Evolutionary conservation across 2,329 filamentous ascomycete species (phyloP).

Genomic region (Curvularia verruculosa): DNA sequence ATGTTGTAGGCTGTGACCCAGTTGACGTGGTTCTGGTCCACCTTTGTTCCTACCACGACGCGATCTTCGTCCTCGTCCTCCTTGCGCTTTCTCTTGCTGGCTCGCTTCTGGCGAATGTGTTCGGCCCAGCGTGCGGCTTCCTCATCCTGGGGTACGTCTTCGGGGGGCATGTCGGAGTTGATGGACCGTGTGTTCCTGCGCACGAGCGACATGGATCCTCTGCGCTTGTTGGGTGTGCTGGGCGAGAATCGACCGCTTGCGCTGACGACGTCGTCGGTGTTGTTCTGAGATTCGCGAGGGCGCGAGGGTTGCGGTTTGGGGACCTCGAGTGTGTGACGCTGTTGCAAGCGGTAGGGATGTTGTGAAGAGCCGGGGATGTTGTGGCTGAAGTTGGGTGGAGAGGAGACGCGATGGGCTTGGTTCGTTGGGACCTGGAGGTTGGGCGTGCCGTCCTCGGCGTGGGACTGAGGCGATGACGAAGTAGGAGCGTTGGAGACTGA

Average conservation of each 20-base stretch:
- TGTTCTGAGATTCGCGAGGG: conserved; percentile 66
- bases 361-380: conserved; percentile 57
- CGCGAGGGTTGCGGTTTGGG: conserved; percentile 70
- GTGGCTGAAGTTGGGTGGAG: conserved; percentile 63
- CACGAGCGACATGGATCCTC: conserved; percentile 82
- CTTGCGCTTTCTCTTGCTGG: conserved; percentile 80
- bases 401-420: conserved; percentile 62
- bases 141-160: conserved; percentile 85
- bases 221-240: conserved; percentile 66
- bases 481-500: conserved; percentile 21
- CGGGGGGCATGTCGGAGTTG: conserved; percentile 80
- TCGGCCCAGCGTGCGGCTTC: conserved; percentile 93
- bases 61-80: conserved; percentile 90
- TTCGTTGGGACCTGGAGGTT: conserved; percentile 46
- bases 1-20: conserved; percentile 99
- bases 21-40: conserved; percentile 95
- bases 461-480: conserved; percentile 21
- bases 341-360: conserved; percentile 67
- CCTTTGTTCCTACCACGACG: conserved; percentile 94
- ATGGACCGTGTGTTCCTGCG: conserved; percentile 83
- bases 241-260: conserved; percentile 84
- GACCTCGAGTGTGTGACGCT: conserved; percentile 88
- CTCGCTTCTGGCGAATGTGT: conserved; percentile 87
- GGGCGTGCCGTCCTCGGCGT: conserved; percentile 31
- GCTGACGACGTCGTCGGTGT: conserved; percentile 65